These are phyloP conservation scores for Saccharomyces jurei DNA, from an alignment of 805 yeast genomes.

Conservation along the genomic window DNA sequence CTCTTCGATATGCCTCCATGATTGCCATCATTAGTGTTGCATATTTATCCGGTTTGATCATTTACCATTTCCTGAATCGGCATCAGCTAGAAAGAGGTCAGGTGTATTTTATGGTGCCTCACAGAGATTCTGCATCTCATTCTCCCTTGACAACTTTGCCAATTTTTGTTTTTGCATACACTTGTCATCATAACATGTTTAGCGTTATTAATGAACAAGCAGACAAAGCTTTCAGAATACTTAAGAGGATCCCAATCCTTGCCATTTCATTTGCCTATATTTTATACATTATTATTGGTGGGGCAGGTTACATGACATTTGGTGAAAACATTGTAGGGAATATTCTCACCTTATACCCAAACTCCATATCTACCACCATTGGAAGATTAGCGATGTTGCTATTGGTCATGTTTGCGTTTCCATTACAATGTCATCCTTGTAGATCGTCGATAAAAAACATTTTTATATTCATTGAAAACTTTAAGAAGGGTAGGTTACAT, in stretches of 20 bases:
- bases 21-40: constrained; percentile 75
- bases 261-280: constrained; percentile 54
- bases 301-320: constrained; percentile 77
- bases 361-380: constrained; percentile 54
- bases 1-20: constrained; percentile 77
- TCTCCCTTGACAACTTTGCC: constrained; percentile 69
- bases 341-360: constrained; percentile 69
- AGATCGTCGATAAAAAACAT: constrained; percentile 75
- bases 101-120: constrained; percentile 42
- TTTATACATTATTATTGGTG: constrained; percentile 65
- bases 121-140: constrained; percentile 30
- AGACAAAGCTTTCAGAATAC: constrained; percentile 41
- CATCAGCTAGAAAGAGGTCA: constrained; percentile 35
- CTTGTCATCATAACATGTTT: constrained; percentile 94
- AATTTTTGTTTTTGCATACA: constrained; percentile 88
- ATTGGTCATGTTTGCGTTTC: constrained; percentile 76
- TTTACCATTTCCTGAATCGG: constrained; percentile 47
- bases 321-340: constrained; percentile 77
- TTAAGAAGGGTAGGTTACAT: not conserved
- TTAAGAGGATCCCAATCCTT: constrained; percentile 39
- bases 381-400: constrained; percentile 77
- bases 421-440: constrained; percentile 86
- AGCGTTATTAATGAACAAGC: constrained; percentile 75
- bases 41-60: constrained; percentile 64
- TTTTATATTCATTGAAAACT: constrained; percentile 37